Percentiles rank a stretch among this genome's conserved stretches.
Conservation (phyloP, 176 grass and related monocot species). For the Thalia dealbata region DNA sequence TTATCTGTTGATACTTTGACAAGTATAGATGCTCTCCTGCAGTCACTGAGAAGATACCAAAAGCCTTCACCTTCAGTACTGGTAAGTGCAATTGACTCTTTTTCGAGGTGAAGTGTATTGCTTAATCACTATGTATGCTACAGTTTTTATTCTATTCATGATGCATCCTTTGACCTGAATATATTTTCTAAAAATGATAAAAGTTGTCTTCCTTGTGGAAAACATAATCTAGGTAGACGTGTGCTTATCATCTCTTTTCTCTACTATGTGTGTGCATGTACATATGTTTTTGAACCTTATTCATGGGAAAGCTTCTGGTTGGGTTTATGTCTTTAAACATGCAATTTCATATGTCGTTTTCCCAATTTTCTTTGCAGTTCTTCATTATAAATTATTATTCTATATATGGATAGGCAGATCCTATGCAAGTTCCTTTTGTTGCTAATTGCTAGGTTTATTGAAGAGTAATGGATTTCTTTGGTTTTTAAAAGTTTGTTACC, state of each 20-base stretch:
- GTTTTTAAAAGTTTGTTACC: too few relatives aligned
- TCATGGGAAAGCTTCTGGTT: neutral
- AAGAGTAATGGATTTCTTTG: too few relatives aligned
- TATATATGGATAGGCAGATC: neutral
- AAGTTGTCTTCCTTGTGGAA: neutral
- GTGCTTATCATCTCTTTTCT: neutral
- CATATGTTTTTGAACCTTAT: neutral
- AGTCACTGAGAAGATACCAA: constrained; percentile 42
- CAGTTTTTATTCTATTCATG: neutral
- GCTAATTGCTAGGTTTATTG: too few relatives aligned
- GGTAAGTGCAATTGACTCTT: constrained; percentile 28
- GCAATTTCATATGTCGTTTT: neutral
- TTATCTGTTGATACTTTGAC: constrained; percentile 51
- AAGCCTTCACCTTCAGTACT: constrained; percentile 40
- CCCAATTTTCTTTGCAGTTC: neutral
- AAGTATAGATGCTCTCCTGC: constrained; percentile 35
- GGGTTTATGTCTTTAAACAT: neutral
- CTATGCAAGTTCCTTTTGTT: too few relatives aligned
- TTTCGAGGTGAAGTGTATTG: neutral
- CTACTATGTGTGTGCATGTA: neutral
- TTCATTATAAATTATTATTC: neutral
- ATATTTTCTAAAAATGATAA: neutral
- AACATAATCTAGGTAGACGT: too few relatives aligned
- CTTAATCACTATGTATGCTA: neutral
- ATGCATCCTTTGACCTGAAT: neutral